Conservation (phyloP, 805 yeast genomes). For the Saturnispora besseyi region DNA sequence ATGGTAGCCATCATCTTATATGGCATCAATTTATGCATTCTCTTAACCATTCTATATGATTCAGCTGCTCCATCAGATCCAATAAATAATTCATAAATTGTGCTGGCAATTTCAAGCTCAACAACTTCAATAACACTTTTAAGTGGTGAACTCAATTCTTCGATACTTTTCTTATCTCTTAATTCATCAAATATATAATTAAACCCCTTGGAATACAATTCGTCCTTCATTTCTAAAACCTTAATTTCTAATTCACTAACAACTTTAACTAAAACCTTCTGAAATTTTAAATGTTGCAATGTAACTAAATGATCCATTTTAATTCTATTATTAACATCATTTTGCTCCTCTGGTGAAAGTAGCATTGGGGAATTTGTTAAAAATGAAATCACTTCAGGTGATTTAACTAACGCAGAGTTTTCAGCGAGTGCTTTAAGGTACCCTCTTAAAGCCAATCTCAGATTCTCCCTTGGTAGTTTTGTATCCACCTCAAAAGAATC, state of each 20-base stretch:
- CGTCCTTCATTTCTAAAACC: conserved; percentile 36
- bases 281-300: conserved; percentile 61
- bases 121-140: conserved; percentile 72
- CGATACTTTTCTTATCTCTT: conserved; percentile 35
- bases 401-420: conserved; percentile 39
- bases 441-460: conserved; percentile 69
- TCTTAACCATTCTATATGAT: conserved; percentile 57
- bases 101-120: conserved; percentile 74
- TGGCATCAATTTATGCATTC: conserved; percentile 72
- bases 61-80: conserved; percentile 79
- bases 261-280: conserved; percentile 37
- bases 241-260: conserved; percentile 23
- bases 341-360: conserved; percentile 34
- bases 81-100: conserved; percentile 69
- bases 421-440: conserved; percentile 29
- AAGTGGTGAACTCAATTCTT: conserved; percentile 57
- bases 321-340: conserved; percentile 51
- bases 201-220: conserved; percentile 38
- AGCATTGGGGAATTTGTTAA: conserved; percentile 33
- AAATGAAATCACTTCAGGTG: conserved; percentile 46
- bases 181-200: conserved; percentile 57
- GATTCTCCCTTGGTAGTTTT: conserved; percentile 46
- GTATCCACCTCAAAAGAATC: not conserved
- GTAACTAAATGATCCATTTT: conserved; percentile 52
- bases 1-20: conserved; percentile 70